These are phyloP conservation scores for Pleurozium schreberi DNA, from an alignment of 225 moss, liverwort and hornwort genomes.

Conservation along the genomic window DNA sequence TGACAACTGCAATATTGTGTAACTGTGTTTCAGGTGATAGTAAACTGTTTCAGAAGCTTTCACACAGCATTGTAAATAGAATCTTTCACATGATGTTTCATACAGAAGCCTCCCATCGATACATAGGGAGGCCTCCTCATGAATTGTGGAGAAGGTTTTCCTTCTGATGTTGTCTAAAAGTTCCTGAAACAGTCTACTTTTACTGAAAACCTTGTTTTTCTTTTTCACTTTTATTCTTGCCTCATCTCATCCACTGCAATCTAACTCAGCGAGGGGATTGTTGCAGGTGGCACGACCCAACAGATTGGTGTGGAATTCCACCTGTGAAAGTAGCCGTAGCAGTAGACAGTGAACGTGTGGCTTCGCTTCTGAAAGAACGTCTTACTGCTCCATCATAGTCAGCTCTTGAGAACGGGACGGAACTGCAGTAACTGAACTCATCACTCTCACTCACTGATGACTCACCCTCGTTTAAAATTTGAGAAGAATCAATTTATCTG, in stretches of 20 bases:
- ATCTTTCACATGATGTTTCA: background rate
- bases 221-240: background rate
- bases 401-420: background rate
- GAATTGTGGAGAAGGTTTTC: background rate
- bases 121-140: background rate
- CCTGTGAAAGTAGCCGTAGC: conserved; percentile 84
- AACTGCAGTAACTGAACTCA: too few relatives aligned
- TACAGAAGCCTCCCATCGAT: background rate
- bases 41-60: background rate
- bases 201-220: background rate
- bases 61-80: background rate
- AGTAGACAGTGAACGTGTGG: conserved; percentile 53
- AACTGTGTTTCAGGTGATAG: background rate
- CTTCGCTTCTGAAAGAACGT: conserved; percentile 65
- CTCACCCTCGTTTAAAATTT: too few relatives aligned
- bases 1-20: background rate
- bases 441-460: too few relatives aligned
- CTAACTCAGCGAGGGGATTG: background rate
- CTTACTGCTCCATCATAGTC: conserved; percentile 33
- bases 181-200: background rate
- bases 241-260: background rate
- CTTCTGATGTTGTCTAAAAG: background rate
- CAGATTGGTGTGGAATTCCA: conserved; percentile 77
- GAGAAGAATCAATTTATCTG: background rate
- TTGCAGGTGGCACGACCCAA: conserved; percentile 65